phyloP scores from a whole-genome alignment of 768 basidiomycete species.

The Mycena crocata region DNA sequence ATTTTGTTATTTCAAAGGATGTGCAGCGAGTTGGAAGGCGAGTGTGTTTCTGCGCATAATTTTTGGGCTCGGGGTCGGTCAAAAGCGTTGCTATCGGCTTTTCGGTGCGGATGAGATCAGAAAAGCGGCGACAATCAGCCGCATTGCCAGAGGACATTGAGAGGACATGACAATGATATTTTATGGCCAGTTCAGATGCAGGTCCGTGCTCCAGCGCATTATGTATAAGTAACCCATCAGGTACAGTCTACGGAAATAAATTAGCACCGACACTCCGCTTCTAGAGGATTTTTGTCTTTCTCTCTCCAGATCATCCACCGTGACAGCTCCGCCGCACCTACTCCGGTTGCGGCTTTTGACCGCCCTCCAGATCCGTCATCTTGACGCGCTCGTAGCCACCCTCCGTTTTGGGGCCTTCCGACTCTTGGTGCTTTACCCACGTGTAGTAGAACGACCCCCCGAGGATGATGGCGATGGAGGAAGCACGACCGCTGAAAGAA shows the following conservation, averaged over 20 bases:
- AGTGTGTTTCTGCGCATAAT: too few relatives aligned
- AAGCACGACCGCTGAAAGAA: slow-evolving; percentile 75
- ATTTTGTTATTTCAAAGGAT: too few relatives aligned
- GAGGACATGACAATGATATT: too few relatives aligned
- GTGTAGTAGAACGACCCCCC: slow-evolving; percentile 88
- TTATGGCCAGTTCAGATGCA: not conserved
- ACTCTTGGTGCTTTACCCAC: slow-evolving; percentile 86
- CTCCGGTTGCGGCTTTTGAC: slow-evolving; percentile 40
- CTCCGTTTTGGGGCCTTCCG: slow-evolving; percentile 51
- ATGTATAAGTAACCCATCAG: slow-evolving; percentile 7
- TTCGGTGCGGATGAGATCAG: too few relatives aligned
- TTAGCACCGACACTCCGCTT: slow-evolving; percentile 11
- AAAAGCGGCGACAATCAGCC: too few relatives aligned
- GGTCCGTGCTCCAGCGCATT: slow-evolving; percentile 3
- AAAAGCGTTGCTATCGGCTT: too few relatives aligned
- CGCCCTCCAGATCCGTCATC: slow-evolving; percentile 73
- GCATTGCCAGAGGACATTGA: too few relatives aligned
- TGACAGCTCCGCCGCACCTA: not conserved
- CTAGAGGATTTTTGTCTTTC: not conserved
- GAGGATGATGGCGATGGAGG: slow-evolving; percentile 86
- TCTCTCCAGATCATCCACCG: not conserved
- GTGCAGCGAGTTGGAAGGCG: too few relatives aligned
- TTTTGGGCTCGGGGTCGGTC: too few relatives aligned
- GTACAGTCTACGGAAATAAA: slow-evolving; percentile 27
- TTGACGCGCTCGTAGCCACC: slow-evolving; percentile 69